Conservation (phyloP, 2,329 filamentous ascomycete genomes). For the Lachnellula willkommii region DNA sequence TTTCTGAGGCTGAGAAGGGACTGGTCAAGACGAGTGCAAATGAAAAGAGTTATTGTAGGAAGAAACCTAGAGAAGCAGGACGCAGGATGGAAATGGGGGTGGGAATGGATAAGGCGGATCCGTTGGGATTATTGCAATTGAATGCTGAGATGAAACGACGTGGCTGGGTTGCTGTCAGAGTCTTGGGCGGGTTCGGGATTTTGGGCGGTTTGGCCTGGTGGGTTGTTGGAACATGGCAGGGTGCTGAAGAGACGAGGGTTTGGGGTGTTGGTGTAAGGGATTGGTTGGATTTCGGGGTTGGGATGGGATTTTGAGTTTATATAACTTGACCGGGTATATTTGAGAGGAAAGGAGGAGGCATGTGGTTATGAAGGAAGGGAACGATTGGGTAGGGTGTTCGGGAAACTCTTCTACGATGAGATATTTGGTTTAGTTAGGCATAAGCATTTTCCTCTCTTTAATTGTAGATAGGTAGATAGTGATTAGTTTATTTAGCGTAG, state of each 20-base stretch:
- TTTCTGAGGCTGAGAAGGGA: conserved; percentile 33
- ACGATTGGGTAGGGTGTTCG: too few relatives aligned
- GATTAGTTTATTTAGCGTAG: too few relatives aligned
- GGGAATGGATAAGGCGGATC: conserved; percentile 52
- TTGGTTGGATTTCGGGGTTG: conserved; percentile 19
- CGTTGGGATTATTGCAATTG: conserved; percentile 69
- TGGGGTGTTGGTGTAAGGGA: conserved; percentile 18
- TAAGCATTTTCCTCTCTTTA: too few relatives aligned
- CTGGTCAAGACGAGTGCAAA: conserved; percentile 14
- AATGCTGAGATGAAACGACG: conserved; percentile 59
- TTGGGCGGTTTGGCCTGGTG: conserved; percentile 67
- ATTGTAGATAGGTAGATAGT: too few relatives aligned
- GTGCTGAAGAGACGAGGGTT: conserved; percentile 11
- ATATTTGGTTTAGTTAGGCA: too few relatives aligned
- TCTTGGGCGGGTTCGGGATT: conserved; percentile 68
- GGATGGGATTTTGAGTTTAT: too few relatives aligned
- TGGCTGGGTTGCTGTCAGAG: conserved; percentile 64
- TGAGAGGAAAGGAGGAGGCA: too few relatives aligned
- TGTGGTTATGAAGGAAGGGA: too few relatives aligned
- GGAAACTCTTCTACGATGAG: too few relatives aligned
- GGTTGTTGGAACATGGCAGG: conserved; percentile 37
- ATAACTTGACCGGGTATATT: too few relatives aligned
- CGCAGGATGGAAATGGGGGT: conserved; percentile 4
- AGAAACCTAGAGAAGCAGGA: conserved; percentile 4
- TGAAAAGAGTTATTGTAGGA: conserved; percentile 15